These are phyloP conservation scores for Domatiomyces globalis DNA, from an alignment of 2,329 filamentous ascomycete genomes.

Conservation along the genomic window DNA sequence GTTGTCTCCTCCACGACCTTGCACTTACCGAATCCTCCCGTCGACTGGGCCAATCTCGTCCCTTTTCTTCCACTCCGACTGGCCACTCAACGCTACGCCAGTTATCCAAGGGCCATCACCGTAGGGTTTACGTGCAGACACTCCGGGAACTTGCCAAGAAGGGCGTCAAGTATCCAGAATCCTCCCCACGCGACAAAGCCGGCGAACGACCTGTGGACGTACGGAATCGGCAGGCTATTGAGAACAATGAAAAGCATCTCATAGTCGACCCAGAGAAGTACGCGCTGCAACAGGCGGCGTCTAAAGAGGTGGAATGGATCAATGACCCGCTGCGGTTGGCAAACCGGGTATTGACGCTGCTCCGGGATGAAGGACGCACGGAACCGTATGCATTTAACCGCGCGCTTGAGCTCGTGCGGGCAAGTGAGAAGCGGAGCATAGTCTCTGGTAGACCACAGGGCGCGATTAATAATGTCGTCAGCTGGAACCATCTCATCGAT, in stretches of 20 bases:
- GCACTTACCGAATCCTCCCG: background rate
- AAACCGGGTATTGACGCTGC: constrained; percentile 47
- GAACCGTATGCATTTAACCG: constrained; percentile 36
- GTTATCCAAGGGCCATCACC: constrained; percentile 16
- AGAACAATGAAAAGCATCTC: constrained; percentile 9
- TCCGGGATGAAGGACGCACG: constrained; percentile 39
- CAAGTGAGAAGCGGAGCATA: background rate
- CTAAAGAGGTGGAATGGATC: constrained; percentile 9
- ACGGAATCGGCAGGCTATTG: constrained; percentile 9
- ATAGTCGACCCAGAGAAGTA: constrained; percentile 1
- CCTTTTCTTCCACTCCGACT: background rate
- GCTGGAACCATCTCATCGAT: constrained; percentile 78
- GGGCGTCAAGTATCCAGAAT: constrained; percentile 1
- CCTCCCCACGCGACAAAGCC: constrained; percentile 2
- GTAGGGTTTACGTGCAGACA: constrained; percentile 1
- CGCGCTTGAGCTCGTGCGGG: background rate
- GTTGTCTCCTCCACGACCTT: constrained; percentile 2
- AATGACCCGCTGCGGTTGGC: constrained; percentile 59
- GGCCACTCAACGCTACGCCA: constrained; percentile 11
- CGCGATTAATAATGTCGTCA: constrained; percentile 50
- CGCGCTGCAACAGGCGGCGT: constrained; percentile 6
- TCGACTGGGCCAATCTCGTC: background rate
- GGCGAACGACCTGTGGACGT: constrained; percentile 2
- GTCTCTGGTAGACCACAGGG: constrained; percentile 13
- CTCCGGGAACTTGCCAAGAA: constrained; percentile 4